Evolutionary conservation across 139 green algal genomes (phyloP), one percentile per base, ranked within the genome.

Genomic region (Volvox reticuliferus): DNA sequence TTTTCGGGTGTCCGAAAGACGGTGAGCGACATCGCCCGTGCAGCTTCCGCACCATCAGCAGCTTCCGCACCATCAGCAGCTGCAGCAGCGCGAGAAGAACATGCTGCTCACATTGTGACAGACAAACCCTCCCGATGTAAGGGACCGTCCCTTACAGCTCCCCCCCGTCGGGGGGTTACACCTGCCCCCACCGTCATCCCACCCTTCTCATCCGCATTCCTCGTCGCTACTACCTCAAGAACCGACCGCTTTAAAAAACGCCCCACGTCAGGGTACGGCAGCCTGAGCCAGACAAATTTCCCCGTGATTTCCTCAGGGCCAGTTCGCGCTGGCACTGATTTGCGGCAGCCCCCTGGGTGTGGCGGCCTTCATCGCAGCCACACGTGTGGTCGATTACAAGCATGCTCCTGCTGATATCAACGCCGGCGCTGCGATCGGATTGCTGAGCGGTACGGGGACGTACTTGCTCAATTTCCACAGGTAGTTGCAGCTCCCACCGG

Each of bases 381-480:
- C 19, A n/a, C 83, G 83, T 17, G 28, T 89, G 36, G 37, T 71
- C 0, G 83, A 89, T 65, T 89, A 89, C 68, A 77, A 76, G 83
- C 83, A 89, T 65, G 22, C 67, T 17, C 65, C 67, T 12, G 83
- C 83, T 1, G 65, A 89, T 37, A 24, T 89, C n/a, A 89, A 89
- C 83, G 83, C 83, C 16, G 83, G 83, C 0, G 67, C 35, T 28
- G 83, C 3, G 65, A 68, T 89, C 67, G 65, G 83, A 24, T 24
- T 80, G 83, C 13, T 44, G 68, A 44, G 36, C 36, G 83, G 83
- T 37, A 13, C 36, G 12, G 65, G 13, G 26, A 35, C 68, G 36
- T 89, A 89, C 83, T 35, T 80, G 67, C 36, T 80, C 22, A 89
- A 89, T 69, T 89, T 89, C 65, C 65, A 89, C 83, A 89, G 65